Base-by-base conservation (phyloP, 805 yeast genomes). In the Yamadazyma insecticola region DNA sequence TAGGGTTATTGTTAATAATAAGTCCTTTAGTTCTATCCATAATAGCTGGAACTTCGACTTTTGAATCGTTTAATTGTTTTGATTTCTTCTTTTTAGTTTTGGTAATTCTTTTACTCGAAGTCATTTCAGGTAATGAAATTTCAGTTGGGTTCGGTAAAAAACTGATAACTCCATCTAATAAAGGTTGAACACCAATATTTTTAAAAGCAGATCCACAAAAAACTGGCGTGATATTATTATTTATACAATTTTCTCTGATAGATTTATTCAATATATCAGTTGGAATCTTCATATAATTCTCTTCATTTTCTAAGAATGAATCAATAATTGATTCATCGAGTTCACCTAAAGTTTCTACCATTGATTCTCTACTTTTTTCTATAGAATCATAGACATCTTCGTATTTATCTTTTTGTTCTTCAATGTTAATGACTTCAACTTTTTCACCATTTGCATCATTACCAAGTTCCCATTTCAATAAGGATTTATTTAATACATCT, bases 171-270 rank as follows among this genome's bases (percentile, higher is more conserved):
- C 94, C 89, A 55, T 90, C 97, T 57, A 92, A 58, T 29, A 92
- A 61, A 1, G 97, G 96, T 52, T 92, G 97, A 2, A 92, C 95
- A 16, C 98, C 98, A 27, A 90, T 83, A 53, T 90, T 90, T 43
- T 70, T 74, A 58, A 90, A 92, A 33, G 96, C 83, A 2, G 97
- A 84, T 9, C 98, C 98, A 56, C 97, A 88, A 22, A 89, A 58
- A 0, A 92, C 84, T 0, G 98, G 97, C 0, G 81, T 72, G 1
- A 85, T 67, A 22, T 60, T 55, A 28, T 72, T 70, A 1, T 54
- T 52, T 5, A 86, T 41, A 0, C 96, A 84, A 2, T 83, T 77
- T 15, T 58, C 61, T 30, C 84, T 64, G 6, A 92, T 67, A 0
- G 95, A 81, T 11, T 50, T 45, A 25, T 69, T 72, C n/a, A 92